These are phyloP conservation scores for Plenodomus tracheiphilus DNA, from an alignment of 2,329 filamentous ascomycete genomes.

Conservation along the genomic window DNA sequence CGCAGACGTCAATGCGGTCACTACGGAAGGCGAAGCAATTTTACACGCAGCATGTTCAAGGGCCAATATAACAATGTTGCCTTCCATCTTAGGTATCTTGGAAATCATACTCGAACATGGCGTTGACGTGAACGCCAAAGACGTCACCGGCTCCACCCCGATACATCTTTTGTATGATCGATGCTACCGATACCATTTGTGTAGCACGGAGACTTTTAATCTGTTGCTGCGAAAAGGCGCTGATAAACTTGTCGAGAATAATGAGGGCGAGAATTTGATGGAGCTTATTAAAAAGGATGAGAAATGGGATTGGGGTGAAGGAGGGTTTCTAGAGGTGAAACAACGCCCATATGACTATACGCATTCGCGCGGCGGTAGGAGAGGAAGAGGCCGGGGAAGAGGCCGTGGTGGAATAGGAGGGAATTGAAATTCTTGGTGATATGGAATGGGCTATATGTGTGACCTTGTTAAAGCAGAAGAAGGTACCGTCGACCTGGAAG, in stretches of 20 bases:
- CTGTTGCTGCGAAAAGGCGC: conserved; percentile 1
- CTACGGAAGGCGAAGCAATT: conserved; percentile 2
- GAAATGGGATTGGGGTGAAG: conserved; percentile 2
- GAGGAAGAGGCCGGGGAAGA: neutral
- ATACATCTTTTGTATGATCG: neutral
- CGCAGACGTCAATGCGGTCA: conserved; percentile 3
- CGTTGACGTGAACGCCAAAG: conserved; percentile 1
- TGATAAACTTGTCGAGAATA: neutral
- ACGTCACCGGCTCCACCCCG: conserved; percentile 1
- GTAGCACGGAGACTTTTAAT: neutral
- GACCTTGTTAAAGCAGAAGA: too few species aligned
- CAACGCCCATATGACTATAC: neutral
- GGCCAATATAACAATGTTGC: conserved; percentile 1
- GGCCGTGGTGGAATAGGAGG: neutral
- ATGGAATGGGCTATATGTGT: too few species aligned
- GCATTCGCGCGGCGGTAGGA: neutral
- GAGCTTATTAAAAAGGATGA: conserved; percentile 1
- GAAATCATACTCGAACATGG: conserved; percentile 1
- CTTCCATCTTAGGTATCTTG: neutral
- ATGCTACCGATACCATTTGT: neutral
- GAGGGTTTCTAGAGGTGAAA: neutral
- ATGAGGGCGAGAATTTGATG: neutral
- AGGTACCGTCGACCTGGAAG: too few species aligned
- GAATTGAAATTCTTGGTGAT: too few species aligned
- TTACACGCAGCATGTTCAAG: conserved; percentile 5